phyloP scores from a whole-genome alignment of 2,329 filamentous ascomycete species.

The Periconia sp. region DNA sequence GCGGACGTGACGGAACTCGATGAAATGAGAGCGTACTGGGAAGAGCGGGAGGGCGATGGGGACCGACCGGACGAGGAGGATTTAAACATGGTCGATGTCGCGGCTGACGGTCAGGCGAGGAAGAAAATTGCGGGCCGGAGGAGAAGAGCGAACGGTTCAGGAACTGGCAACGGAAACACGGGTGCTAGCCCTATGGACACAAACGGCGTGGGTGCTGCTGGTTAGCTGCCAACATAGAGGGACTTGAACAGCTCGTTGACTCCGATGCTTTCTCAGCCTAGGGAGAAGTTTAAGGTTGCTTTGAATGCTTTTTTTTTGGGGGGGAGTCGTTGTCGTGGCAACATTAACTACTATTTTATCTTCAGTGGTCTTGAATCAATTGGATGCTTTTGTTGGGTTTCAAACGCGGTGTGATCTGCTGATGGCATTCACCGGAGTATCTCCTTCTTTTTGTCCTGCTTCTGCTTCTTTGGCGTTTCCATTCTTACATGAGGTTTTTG shows the following conservation, averaged over 20 bases:
- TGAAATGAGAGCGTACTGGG: slow-evolving; percentile 59
- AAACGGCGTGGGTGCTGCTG: slow-evolving; percentile 38
- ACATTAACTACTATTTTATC: too few relatives aligned
- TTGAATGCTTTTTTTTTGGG: too few relatives aligned
- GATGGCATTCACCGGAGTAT: too few relatives aligned
- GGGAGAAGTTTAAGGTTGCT: too few relatives aligned
- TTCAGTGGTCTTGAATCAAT: too few relatives aligned
- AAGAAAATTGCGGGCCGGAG: slow-evolving; percentile 42
- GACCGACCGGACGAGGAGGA: slow-evolving; percentile 41
- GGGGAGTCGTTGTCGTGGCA: too few relatives aligned
- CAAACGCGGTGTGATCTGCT: too few relatives aligned
- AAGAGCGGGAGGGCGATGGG: slow-evolving; percentile 47
- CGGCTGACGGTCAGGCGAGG: slow-evolving; percentile 34
- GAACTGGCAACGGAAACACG: slow-evolving; percentile 7
- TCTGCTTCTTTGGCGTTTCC: too few relatives aligned
- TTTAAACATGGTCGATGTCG: slow-evolving; percentile 42
- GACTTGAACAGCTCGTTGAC: neutral
- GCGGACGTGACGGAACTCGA: slow-evolving; percentile 79
- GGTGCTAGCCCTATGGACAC: slow-evolving; percentile 46
- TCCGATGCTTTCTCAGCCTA: too few relatives aligned
- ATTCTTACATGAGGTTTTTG: too few relatives aligned
- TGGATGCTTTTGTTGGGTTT: too few relatives aligned
- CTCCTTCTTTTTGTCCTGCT: too few relatives aligned
- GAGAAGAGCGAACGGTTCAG: slow-evolving; percentile 35
- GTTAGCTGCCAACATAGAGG: slow-evolving; percentile 7